These are phyloP conservation scores for Apiotrichum mycotoxinovorans DNA, from an alignment of 1,284 basidiomycete genomes.

Conservation along the genomic window DNA sequence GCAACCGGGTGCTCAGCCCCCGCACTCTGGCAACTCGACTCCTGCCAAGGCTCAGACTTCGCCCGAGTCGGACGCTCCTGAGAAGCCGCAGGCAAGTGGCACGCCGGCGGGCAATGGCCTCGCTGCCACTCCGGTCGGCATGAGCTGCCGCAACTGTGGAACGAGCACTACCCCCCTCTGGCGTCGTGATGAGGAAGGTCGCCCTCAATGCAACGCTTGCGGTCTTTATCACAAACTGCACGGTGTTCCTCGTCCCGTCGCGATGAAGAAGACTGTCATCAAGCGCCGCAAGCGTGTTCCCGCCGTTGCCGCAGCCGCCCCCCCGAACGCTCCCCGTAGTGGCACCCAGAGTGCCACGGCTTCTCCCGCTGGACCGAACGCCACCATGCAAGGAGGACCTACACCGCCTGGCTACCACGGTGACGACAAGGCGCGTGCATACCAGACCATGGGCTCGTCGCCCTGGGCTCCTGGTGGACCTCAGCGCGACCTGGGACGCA, in stretches of 20 bases:
- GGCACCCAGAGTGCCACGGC: slow-evolving; percentile 13
- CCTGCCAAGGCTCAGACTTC: slow-evolving; percentile 8
- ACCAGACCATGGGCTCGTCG: slow-evolving; percentile 10
- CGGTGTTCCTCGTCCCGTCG: slow-evolving; percentile 91
- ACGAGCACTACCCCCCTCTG: slow-evolving; percentile 92
- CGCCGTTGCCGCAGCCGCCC: slow-evolving; percentile 54
- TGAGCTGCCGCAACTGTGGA: slow-evolving; percentile 85
- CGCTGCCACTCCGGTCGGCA: slow-evolving; percentile 62
- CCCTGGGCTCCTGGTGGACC: slow-evolving; percentile 13
- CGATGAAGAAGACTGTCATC: slow-evolving; percentile 98
- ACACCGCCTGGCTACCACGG: slow-evolving; percentile 3
- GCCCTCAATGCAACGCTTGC: slow-evolving; percentile 73
- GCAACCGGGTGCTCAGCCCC: neutral
- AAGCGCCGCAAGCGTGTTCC: slow-evolving; percentile 95
- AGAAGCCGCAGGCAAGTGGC: slow-evolving; percentile 9
- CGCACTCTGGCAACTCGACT: slow-evolving; percentile 1
- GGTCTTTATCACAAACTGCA: slow-evolving; percentile 97
- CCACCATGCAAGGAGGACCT: neutral
- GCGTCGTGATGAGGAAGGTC: slow-evolving; percentile 88
- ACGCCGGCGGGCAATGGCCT: slow-evolving; percentile 33
- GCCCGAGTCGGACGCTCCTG: slow-evolving; percentile 19
- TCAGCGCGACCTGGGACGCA: slow-evolving; percentile 17
- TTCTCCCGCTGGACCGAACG: neutral
- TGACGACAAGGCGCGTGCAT: slow-evolving; percentile 17
- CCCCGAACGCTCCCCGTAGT: slow-evolving; percentile 12